These are phyloP conservation scores for Tricholoma furcatifolium DNA, from an alignment of 768 basidiomycete species.

Conservation along the genomic window DNA sequence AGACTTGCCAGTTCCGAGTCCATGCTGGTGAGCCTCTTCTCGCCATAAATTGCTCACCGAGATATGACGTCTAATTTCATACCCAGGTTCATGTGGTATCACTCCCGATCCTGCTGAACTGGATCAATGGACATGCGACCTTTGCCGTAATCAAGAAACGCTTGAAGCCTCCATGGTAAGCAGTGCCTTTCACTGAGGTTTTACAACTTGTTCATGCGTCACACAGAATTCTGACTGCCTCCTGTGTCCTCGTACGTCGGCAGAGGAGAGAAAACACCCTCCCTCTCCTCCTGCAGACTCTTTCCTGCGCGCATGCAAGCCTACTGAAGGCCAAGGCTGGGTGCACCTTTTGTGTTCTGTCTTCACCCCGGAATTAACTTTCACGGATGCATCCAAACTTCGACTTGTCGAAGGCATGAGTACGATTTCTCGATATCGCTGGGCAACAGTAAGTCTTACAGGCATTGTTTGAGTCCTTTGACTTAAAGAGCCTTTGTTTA, in stretches of 20 bases:
- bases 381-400: conserved; percentile 71
- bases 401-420: conserved; percentile 86
- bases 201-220: conserved; percentile 2
- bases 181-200: conserved; percentile 12
- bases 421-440: conserved; percentile 65
- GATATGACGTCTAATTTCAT: not conserved
- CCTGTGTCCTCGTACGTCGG: conserved; percentile 67
- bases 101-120: conserved; percentile 58
- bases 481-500: conserved; percentile 26
- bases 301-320: conserved; percentile 78
- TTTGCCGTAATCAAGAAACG: conserved; percentile 82
- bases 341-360: conserved; percentile 87
- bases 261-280: conserved; percentile 47
- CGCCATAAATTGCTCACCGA: not conserved
- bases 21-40: conserved; percentile 64
- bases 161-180: conserved; percentile 80
- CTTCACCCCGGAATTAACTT: conserved; percentile 82
- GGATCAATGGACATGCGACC: conserved; percentile 83
- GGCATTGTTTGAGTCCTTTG: not conserved
- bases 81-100: conserved; percentile 68
- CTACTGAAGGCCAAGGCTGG: conserved; percentile 93
- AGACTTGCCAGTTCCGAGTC: conserved; percentile 71
- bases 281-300: conserved; percentile 52
- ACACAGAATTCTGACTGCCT: conserved; percentile 78
- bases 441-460: conserved; percentile 61